These are phyloP conservation scores for Scytalidium sp. DNA, from an alignment of 2,329 filamentous ascomycete genomes.

Conservation along the genomic window DNA sequence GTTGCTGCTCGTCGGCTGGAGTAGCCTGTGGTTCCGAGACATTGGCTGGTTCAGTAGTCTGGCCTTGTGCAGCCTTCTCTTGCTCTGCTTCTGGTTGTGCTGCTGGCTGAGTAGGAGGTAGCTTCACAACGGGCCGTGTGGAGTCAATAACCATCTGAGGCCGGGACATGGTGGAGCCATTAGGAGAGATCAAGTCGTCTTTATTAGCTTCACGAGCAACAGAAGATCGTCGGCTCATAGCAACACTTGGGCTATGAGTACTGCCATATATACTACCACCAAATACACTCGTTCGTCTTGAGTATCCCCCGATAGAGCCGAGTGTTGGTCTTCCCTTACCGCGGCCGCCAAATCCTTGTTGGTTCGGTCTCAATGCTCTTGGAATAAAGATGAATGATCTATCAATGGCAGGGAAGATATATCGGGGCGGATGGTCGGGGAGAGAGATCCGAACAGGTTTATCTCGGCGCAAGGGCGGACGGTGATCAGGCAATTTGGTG, in stretches of 20 bases:
- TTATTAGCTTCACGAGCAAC: constrained; percentile 64
- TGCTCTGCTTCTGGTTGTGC: constrained; percentile 17
- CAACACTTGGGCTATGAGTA: constrained; percentile 79
- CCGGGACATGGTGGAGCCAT: constrained; percentile 73
- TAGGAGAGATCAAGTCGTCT: constrained; percentile 77
- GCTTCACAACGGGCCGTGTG: constrained; percentile 72
- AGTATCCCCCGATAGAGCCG: constrained; percentile 64
- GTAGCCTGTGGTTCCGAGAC: constrained; percentile 7
- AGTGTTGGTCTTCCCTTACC: constrained; percentile 71
- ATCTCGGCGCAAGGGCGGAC: constrained; percentile 88
- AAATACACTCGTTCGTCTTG: constrained; percentile 81
- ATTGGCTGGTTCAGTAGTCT: constrained; percentile 13
- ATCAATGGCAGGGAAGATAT: constrained; percentile 87
- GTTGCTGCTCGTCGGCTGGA: constrained; percentile 44
- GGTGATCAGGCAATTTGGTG: constrained; percentile 90
- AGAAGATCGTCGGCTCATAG: constrained; percentile 86
- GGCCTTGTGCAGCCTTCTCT: constrained; percentile 28
- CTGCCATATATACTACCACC: constrained; percentile 69
- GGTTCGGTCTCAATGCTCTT: constrained; percentile 86
- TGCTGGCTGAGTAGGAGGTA: constrained; percentile 48
- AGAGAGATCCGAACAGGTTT: constrained; percentile 95
- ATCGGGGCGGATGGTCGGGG: constrained; percentile 73
- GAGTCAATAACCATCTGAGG: constrained; percentile 59
- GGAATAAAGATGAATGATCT: constrained; percentile 98
- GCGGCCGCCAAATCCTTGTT: constrained; percentile 67